phyloP scores from a whole-genome alignment of 768 basidiomycete species.

The Kwoniella bestiolae region DNA sequence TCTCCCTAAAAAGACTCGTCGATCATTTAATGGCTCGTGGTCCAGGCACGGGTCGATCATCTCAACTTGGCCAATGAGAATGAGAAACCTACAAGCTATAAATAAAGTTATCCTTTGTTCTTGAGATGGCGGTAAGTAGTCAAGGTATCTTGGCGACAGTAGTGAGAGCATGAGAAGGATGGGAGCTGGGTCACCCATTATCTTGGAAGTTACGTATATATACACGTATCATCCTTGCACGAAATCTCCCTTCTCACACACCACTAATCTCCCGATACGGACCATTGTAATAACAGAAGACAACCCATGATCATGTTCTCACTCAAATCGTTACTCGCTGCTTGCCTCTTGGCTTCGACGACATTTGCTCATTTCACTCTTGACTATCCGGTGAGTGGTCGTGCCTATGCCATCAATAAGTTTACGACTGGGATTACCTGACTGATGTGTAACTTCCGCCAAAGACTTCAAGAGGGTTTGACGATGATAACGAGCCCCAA shows the following conservation, averaged over 20 bases:
- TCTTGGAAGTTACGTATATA: constrained; percentile 1
- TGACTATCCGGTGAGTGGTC: constrained; percentile 64
- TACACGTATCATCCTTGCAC: not conserved
- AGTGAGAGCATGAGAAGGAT: not conserved
- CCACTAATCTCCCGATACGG: no score
- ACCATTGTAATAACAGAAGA: no score
- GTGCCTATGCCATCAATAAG: not conserved
- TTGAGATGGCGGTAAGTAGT: not conserved
- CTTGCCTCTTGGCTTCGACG: constrained; percentile 56
- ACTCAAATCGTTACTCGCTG: constrained; percentile 52
- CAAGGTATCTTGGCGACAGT: not conserved
- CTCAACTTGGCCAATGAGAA: constrained; percentile 3
- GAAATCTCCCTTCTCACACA: not conserved
- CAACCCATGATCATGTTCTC: constrained; percentile 18
- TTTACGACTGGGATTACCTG: not conserved
- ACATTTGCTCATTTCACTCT: constrained; percentile 79
- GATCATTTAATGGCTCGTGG: constrained; percentile 5
- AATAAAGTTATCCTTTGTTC: not conserved
- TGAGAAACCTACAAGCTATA: not conserved
- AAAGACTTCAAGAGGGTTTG: constrained; percentile 71
- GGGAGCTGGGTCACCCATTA: not conserved
- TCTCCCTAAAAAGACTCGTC: constrained; percentile 6
- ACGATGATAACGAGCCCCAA: constrained; percentile 58
- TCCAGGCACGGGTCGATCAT: constrained; percentile 17
- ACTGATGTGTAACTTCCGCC: not conserved